Conservation (phyloP, 73 alveolate species). For the Loxodes magnus region DNA sequence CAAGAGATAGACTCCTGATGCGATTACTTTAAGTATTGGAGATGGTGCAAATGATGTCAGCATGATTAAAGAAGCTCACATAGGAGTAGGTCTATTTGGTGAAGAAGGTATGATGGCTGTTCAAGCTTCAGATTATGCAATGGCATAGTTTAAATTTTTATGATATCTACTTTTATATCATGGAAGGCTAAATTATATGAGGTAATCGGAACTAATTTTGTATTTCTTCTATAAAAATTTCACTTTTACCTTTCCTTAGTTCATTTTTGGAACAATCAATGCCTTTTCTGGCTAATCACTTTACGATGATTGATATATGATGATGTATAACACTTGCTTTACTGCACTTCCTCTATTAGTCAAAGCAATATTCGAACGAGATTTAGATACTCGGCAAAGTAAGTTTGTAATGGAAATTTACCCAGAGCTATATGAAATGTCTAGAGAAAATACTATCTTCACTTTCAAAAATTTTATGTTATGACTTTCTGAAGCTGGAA, state of each 20-base stretch:
- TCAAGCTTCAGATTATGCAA: constrained; percentile 82
- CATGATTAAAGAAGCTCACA: constrained; percentile 92
- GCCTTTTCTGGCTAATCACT: constrained; percentile 41
- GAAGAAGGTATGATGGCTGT: constrained; percentile 91
- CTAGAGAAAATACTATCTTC: constrained; percentile 23
- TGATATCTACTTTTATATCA: constrained; percentile 79
- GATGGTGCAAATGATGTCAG: constrained; percentile 97
- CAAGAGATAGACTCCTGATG: constrained; percentile 34
- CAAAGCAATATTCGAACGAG: constrained; percentile 52
- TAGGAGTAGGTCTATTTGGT: constrained; percentile 91
- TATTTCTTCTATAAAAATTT: constrained; percentile 82
- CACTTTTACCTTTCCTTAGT: constrained; percentile 61
- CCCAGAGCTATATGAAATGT: constrained; percentile 28
- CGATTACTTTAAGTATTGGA: constrained; percentile 80
- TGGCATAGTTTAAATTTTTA: constrained; percentile 62
- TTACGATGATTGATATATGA: constrained; percentile 42
- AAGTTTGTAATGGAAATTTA: too few relatives aligned
- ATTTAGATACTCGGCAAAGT: too few relatives aligned
- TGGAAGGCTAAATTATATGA: constrained; percentile 91
- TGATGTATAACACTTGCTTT: constrained; percentile 42
- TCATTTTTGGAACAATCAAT: constrained; percentile 40
- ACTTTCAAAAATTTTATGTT: too few relatives aligned
- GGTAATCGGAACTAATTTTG: constrained; percentile 64
- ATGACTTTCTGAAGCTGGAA: too few relatives aligned
- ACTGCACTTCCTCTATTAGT: constrained; percentile 69